phyloP scores from a whole-genome alignment of 495 filamentous ascomycete species.

The Opeltia flavorubescens region DNA sequence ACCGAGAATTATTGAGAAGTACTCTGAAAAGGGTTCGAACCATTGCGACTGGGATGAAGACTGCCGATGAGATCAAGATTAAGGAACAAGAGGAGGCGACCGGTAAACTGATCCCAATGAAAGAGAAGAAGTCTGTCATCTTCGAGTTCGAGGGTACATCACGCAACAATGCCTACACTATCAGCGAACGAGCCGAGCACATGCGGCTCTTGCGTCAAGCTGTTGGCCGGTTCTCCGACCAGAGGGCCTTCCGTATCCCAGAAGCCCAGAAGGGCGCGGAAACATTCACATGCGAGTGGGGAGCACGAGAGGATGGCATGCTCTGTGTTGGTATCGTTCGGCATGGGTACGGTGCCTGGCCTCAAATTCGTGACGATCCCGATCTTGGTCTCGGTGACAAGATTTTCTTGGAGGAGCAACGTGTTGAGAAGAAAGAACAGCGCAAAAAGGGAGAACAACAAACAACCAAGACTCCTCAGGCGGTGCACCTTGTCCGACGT shows the following conservation, averaged over 20 bases:
- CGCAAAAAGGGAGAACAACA: conserved; percentile 64
- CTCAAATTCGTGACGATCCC: conserved; percentile 77
- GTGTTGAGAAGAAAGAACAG: conserved; percentile 93
- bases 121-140: conserved; percentile 89
- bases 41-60: conserved; percentile 51
- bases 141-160: conserved; percentile 88
- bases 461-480: conserved; percentile 78
- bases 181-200: conserved; percentile 76
- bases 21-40: conserved; percentile 60
- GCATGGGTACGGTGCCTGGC: conserved; percentile 92
- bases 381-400: conserved; percentile 81
- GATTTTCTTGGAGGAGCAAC: conserved; percentile 93
- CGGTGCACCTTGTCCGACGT: conserved; percentile 88
- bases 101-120: conserved; percentile 72
- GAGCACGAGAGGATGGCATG: conserved; percentile 90
- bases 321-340: conserved; percentile 81
- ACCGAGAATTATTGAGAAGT: conserved; percentile 57
- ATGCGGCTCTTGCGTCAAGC: conserved; percentile 71
- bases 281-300: conserved; percentile 82
- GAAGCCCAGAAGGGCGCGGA: conserved; percentile 75
- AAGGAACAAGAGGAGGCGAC: conserved; percentile 48
- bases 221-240: conserved; percentile 46
- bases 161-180: conserved; percentile 86
- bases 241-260: conserved; percentile 66
- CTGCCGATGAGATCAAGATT: conserved; percentile 49